Percentiles rank a stretch among this genome's conserved stretches.
Evolutionary conservation across 2,329 filamentous ascomycete species (phyloP).

Genomic region (Microascus cirrosus): DNA sequence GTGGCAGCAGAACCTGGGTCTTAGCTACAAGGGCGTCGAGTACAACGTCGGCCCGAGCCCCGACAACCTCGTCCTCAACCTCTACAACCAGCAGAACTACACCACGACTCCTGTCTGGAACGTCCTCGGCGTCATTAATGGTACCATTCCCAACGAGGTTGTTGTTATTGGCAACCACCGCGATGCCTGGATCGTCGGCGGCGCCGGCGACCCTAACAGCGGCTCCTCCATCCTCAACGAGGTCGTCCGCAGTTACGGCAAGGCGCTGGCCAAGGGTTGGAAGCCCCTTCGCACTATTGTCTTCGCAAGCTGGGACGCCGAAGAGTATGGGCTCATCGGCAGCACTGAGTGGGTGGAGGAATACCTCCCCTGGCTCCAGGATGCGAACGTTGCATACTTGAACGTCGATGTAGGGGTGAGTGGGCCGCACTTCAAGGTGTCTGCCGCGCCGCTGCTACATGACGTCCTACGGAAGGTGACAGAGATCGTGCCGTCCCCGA

Average conservation of each 20-base stretch:
- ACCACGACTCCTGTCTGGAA: conserved; percentile 78
- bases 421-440: conserved; percentile 51
- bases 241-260: conserved; percentile 62
- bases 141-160: conserved; percentile 73
- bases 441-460: conserved; percentile 67
- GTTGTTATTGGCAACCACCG: conserved; percentile 86
- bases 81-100: conserved; percentile 72
- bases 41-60: conserved; percentile 83
- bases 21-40: conserved; percentile 68
- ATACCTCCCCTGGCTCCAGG: conserved; percentile 67
- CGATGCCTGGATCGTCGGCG: conserved; percentile 83
- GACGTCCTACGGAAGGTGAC: conserved; percentile 59
- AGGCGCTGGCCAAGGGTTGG: conserved; percentile 50
- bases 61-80: conserved; percentile 56
- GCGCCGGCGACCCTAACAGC: conserved; percentile 72
- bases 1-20: conserved; percentile 61
- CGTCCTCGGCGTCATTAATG: conserved; percentile 86
- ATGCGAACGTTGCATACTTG: conserved; percentile 67
- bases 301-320: conserved; percentile 73
- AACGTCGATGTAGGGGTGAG: conserved; percentile 71
- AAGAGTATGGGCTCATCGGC: conserved; percentile 78
- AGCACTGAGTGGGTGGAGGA: conserved; percentile 93
- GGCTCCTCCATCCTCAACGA: conserved; percentile 73
- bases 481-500: conserved; percentile 53
- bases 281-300: conserved; percentile 74